Evolutionary conservation across 805 yeast species (phyloP).

Genomic region (Yarrowia sp.): DNA sequence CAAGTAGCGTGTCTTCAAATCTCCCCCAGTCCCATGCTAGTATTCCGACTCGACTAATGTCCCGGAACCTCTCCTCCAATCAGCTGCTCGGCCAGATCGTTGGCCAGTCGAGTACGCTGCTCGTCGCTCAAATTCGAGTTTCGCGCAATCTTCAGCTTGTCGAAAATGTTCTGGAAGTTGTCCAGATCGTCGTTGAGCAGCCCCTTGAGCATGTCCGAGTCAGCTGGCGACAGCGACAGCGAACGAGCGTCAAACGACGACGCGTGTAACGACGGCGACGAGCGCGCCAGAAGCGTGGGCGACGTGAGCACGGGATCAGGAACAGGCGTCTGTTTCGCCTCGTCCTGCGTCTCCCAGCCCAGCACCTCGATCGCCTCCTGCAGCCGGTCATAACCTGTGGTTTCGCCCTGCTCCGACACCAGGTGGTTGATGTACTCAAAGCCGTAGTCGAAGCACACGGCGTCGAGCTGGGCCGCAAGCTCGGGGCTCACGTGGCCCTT

Average conservation of each 20-base stretch:
- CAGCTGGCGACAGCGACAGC: constrained; percentile 16
- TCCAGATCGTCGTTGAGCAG: constrained; percentile 28
- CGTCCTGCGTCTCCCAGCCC: constrained; percentile 28
- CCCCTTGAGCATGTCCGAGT: constrained; percentile 23
- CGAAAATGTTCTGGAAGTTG: constrained; percentile 36
- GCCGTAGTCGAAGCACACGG: constrained; percentile 32
- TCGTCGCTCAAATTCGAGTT: constrained; percentile 33
- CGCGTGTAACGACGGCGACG: constrained; percentile 6
- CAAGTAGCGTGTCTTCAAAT: neutral
- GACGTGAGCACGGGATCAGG: constrained; percentile 9
- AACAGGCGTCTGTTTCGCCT: constrained; percentile 24
- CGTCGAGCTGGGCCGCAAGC: constrained; percentile 25
- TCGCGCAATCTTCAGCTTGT: constrained; percentile 33
- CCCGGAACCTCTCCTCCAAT: constrained; percentile 26
- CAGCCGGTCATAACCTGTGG: constrained; percentile 33
- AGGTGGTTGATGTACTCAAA: constrained; percentile 33
- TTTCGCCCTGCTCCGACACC: constrained; percentile 28
- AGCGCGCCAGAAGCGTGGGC: neutral
- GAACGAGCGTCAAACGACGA: constrained; percentile 14
- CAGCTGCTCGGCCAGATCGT: constrained; percentile 37
- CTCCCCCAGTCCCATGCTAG: neutral
- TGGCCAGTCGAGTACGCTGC: constrained; percentile 37
- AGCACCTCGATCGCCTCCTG: constrained; percentile 34
- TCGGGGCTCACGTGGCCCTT: constrained; percentile 25
- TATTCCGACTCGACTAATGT: neutral